Evolutionary conservation across 129 eudicot species (phyloP).

Genomic region (Logfia minima): DNA sequence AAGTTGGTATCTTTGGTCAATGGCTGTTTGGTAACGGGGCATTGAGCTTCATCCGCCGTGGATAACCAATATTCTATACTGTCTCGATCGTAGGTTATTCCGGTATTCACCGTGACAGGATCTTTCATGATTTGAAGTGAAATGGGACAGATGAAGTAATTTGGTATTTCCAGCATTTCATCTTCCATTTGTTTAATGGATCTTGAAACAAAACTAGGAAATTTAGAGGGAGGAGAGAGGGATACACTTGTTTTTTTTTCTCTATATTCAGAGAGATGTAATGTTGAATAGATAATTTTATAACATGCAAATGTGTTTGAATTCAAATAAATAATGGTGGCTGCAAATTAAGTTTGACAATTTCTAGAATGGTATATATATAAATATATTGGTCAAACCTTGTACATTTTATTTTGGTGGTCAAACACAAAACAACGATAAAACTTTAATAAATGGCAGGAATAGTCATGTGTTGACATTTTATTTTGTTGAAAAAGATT

Average conservation of each 20-base stretch:
- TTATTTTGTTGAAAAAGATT: neutral
- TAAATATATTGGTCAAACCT: neutral
- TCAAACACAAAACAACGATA: neutral
- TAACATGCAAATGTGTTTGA: neutral
- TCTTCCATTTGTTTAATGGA: conserved; percentile 34
- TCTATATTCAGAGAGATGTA: neutral
- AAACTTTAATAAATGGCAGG: neutral
- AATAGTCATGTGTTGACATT: conserved; percentile 8
- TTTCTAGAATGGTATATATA: neutral
- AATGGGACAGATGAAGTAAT: conserved; percentile 74
- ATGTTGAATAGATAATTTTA: neutral
- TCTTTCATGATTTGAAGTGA: conserved; percentile 88
- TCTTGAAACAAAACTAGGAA: conserved; percentile 6
- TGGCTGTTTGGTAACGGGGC: conserved; percentile 72
- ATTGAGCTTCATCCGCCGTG: conserved; percentile 40
- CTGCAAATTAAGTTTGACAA: conserved; percentile 1
- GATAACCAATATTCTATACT: conserved; percentile 72
- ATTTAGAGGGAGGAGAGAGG: conserved; percentile 1
- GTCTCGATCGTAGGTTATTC: conserved; percentile 80
- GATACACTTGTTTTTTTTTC: neutral
- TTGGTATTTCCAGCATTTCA: conserved; percentile 60
- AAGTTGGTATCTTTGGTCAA: conserved; percentile 49
- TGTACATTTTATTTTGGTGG: neutral
- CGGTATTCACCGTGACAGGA: conserved; percentile 80
- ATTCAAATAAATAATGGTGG: conserved; percentile 5